Percentiles rank a stretch among this genome's conserved stretches.
phyloP scores from a whole-genome alignment of 2,329 filamentous ascomycete genomes.

The Alternaria rosae region DNA sequence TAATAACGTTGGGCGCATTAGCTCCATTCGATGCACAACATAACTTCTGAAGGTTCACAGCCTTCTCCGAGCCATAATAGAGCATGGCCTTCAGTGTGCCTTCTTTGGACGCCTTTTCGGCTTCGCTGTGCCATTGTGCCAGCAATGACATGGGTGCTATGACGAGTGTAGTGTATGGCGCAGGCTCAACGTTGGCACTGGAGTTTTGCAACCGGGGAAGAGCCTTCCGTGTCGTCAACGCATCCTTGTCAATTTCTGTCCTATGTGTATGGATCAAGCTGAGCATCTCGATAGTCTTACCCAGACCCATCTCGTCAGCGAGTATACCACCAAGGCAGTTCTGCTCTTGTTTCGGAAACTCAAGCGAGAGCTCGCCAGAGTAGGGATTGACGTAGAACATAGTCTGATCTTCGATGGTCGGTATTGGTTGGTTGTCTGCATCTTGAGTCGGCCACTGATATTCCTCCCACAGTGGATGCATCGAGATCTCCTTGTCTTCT shows the following conservation, averaged over 20 bases:
- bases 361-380: slow-evolving; percentile 88
- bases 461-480: slow-evolving; percentile 98
- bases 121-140: slow-evolving; percentile 97
- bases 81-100: slow-evolving; percentile 85
- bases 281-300: slow-evolving; percentile 99
- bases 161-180: slow-evolving; percentile 89
- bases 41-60: slow-evolving; percentile 75
- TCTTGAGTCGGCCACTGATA: slow-evolving; percentile 90
- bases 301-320: slow-evolving; percentile 96
- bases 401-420: slow-evolving; percentile 68
- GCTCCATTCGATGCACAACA: slow-evolving; percentile 77
- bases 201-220: slow-evolving; percentile 69
- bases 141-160: slow-evolving; percentile 96
- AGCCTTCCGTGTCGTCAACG: slow-evolving; percentile 60
- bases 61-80: slow-evolving; percentile 91
- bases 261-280: slow-evolving; percentile 87
- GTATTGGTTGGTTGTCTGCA: slow-evolving; percentile 79
- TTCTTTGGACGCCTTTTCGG: slow-evolving; percentile 84
- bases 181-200: slow-evolving; percentile 66
- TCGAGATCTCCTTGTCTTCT: slow-evolving; percentile 73
- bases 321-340: slow-evolving; percentile 92
- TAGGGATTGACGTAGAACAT: slow-evolving; percentile 97
- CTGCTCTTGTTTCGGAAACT: slow-evolving; percentile 93
- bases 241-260: slow-evolving; percentile 57
- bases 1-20: slow-evolving; percentile 85